These are phyloP conservation scores for Babesia bovis DNA, from an alignment of 169 alveolate species.

Conservation along the genomic window DNA sequence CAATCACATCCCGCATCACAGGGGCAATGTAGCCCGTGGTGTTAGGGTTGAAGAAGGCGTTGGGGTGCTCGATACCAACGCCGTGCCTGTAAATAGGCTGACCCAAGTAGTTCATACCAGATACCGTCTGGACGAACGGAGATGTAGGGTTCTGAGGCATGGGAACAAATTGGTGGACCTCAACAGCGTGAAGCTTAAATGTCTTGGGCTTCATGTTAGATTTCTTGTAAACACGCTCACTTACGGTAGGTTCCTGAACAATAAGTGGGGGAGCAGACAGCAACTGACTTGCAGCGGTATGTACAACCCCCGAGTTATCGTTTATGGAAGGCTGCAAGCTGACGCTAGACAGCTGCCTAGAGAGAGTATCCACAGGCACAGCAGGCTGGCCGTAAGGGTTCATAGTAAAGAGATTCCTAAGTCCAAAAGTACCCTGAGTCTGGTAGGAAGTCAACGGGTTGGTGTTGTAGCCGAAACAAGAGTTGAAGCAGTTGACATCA, in stretches of 20 bases:
- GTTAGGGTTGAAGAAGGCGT: conserved; percentile 83
- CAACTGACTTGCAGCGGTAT: conserved; percentile 20
- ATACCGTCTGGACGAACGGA: conserved; percentile 73
- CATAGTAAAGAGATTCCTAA: conserved; percentile 16
- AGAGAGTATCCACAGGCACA: conserved; percentile 3
- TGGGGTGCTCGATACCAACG: conserved; percentile 74
- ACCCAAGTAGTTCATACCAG: conserved; percentile 48
- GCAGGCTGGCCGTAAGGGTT: conserved; percentile 23
- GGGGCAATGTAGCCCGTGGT: conserved; percentile 86
- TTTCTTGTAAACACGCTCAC: conserved; percentile 68
- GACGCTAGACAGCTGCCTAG: conserved; percentile 13
- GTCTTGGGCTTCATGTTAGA: conserved; percentile 74
- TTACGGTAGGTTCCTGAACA: conserved; percentile 12
- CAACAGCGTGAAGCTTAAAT: conserved; percentile 85
- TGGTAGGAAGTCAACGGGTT: background rate
- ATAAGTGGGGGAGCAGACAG: conserved; percentile 14
- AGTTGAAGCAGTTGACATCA: conserved; percentile 3
- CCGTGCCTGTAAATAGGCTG: conserved; percentile 72
- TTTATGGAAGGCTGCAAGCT: conserved; percentile 4
- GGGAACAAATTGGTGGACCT: conserved; percentile 85
- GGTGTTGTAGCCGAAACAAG: conserved; percentile 13
- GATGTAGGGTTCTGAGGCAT: conserved; percentile 78
- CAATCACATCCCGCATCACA: conserved; percentile 81
- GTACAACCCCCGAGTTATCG: conserved; percentile 1
- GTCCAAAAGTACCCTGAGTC: conserved; percentile 22